Evolutionary conservation across 2,329 filamentous ascomycete species (phyloP).

Genomic region (Diaporthe vaccinii): DNA sequence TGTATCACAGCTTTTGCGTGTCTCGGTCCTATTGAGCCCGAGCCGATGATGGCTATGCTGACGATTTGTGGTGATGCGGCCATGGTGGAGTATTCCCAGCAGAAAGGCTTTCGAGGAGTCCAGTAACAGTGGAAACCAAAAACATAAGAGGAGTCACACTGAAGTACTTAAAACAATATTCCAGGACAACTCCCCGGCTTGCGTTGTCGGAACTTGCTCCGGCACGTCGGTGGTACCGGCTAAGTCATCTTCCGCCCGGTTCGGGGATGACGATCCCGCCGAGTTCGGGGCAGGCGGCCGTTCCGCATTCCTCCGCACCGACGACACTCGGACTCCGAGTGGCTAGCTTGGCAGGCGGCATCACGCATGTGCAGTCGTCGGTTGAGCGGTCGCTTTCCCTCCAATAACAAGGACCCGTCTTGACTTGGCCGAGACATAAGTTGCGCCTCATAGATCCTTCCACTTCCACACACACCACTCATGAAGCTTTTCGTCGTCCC

Average conservation of each 20-base stretch:
- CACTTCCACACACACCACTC: conserved; percentile 42
- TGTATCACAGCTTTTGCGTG: conserved; percentile 49
- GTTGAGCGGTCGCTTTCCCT: background rate
- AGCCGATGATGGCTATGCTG: conserved; percentile 50
- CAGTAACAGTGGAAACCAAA: too few species aligned
- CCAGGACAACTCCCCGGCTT: too few species aligned
- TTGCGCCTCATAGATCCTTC: conserved; percentile 31
- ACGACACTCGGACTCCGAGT: background rate
- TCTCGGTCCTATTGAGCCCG: conserved; percentile 49
- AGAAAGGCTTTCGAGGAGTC: background rate
- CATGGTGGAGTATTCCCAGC: background rate
- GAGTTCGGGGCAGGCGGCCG: background rate
- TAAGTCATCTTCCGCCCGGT: background rate
- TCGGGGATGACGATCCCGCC: background rate
- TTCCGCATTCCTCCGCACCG: background rate
- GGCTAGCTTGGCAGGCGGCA: background rate
- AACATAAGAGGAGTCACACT: background rate
- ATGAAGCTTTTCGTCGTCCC: conserved; percentile 41
- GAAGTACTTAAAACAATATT: background rate
- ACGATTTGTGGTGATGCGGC: background rate
- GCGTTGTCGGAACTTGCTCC: background rate
- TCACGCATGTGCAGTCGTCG: background rate
- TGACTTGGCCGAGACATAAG: too few species aligned
- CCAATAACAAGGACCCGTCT: too few species aligned
- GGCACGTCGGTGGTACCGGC: background rate